phyloP scores from a whole-genome alignment of 352 stramenopile species.

The Globisporangium lucens region DNA sequence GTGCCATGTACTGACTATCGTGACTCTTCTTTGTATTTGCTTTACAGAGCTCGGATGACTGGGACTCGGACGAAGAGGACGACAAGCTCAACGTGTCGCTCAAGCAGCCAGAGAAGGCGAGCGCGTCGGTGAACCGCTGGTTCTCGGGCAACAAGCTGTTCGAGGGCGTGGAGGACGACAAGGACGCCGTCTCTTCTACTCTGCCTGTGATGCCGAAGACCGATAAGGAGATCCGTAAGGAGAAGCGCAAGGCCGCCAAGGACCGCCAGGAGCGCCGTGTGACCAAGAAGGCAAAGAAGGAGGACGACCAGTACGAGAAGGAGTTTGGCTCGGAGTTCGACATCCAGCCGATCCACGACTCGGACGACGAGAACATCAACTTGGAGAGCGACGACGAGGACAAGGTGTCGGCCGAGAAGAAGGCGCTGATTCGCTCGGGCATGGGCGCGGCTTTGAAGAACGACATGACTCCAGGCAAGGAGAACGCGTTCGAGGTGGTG shows the following conservation, averaged over 20 bases:
- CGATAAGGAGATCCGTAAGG: constrained; percentile 97
- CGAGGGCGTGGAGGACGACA: constrained; percentile 64
- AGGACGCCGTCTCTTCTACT: constrained; percentile 28
- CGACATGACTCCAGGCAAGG: constrained; percentile 18
- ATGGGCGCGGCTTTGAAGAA: constrained; percentile 67
- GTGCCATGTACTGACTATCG: not conserved
- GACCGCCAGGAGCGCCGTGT: constrained; percentile 88
- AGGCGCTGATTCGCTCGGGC: constrained; percentile 80
- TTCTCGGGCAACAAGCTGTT: constrained; percentile 86
- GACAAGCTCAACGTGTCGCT: constrained; percentile 67
- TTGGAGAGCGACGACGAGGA: constrained; percentile 46
- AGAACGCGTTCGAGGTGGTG: constrained; percentile 46
- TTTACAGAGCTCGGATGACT: constrained; percentile 81
- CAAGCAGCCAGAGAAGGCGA: constrained; percentile 79
- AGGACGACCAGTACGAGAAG: constrained; percentile 82
- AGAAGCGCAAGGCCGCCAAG: constrained; percentile 95
- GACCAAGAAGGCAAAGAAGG: constrained; percentile 76
- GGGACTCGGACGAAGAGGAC: constrained; percentile 46
- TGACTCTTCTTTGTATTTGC: constrained; percentile 12
- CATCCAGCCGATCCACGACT: constrained; percentile 35
- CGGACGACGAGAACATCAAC: constrained; percentile 42
- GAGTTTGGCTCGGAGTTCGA: constrained; percentile 76
- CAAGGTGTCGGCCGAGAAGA: constrained; percentile 59
- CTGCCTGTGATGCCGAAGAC: constrained; percentile 94
- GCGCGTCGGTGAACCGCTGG: constrained; percentile 72